Base-by-base conservation (phyloP, 495 filamentous ascomycete genomes). In the Penicillium nucicola region DNA sequence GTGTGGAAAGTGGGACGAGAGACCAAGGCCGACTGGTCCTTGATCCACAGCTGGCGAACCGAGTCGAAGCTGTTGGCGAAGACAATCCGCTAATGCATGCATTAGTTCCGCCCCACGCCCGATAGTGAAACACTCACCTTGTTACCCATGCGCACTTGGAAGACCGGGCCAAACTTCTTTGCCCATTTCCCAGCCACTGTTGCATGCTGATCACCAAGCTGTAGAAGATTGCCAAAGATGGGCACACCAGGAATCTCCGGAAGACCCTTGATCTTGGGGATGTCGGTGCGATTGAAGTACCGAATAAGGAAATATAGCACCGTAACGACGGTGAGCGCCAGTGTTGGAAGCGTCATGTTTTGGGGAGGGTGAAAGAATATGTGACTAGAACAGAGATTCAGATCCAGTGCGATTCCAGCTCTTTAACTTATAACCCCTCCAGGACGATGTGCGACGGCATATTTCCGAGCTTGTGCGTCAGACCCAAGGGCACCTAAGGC, bases 41-140 rank as follows among this genome's bases (percentile, higher is more conserved):
- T 85, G 55, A 88, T 84, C 83, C 85, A 89, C 5, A 89, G 67
- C 41, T 86, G 77, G 22, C 78, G 75, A 18, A 87, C 83, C 1
- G 83, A 80, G 25, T 85, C 83, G 53, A 86, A 85, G 36, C 78
- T 80, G 62, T 89, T 89, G 40, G 84, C 84, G 54, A 87, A 85
- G 0, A 89, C 71, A 39, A 88, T 82, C 37, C 84, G 74, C 77
- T 84, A 28, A 28, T 28, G 36, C 30, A 45, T 6, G 11, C 28
- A 32, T 14, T 45, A 28, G 13, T 14, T 32, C 10, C 20, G 14
- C 3, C 9, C 12, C 22, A n/a, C 18, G 25, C 23, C 8, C 31
- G 17, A n/a, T 5, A 10, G 15, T 3, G 5, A 31, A 12, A 11
- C 14, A 58, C 64, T 19, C 56, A 82, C 82, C 67, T 71, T 79